Evolutionary conservation across 306 rosid genomes (phyloP).

Genomic region (Prunus kanzakura): DNA sequence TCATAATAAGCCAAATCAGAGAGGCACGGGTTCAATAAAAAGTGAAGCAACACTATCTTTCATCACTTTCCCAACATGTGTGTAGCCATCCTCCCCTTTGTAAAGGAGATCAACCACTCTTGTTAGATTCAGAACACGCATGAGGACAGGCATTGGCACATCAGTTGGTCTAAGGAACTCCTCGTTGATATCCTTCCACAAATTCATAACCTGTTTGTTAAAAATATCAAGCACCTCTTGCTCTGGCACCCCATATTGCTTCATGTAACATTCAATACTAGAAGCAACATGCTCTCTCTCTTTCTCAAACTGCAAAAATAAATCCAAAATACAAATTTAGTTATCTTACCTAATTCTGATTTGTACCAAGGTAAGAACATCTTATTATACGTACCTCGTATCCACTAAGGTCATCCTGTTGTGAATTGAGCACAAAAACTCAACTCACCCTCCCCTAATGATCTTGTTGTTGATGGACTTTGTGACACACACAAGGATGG

Average conservation of each 20-base stretch:
- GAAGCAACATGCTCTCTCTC: conserved; percentile 7
- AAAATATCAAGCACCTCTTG: not conserved
- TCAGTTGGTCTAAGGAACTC: not conserved
- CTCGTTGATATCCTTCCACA: conserved; percentile 11
- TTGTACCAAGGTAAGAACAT: too few species aligned
- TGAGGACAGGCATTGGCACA: not conserved
- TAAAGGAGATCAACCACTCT: not conserved
- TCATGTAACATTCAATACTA: conserved; percentile 2
- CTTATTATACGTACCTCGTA: conserved; percentile 3
- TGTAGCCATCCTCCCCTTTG: not conserved
- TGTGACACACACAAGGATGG: too few species aligned
- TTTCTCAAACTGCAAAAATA: conserved; percentile 7
- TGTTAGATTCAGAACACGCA: not conserved
- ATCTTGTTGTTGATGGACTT: too few species aligned
- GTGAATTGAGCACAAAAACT: not conserved
- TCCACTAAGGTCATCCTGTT: conserved; percentile 22
- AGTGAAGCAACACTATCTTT: not conserved
- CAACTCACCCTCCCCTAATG: not conserved
- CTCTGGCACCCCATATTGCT: conserved; percentile 5
- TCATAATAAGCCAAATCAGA: not conserved
- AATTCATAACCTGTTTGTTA: not conserved
- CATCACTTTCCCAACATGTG: not conserved
- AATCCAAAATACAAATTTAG: too few species aligned
- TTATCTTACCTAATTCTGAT: too few species aligned
- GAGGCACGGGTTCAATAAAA: conserved; percentile 7